These are phyloP conservation scores for Straminergon stramineum DNA, from an alignment of 225 moss, liverwort and hornwort species.

Conservation along the genomic window DNA sequence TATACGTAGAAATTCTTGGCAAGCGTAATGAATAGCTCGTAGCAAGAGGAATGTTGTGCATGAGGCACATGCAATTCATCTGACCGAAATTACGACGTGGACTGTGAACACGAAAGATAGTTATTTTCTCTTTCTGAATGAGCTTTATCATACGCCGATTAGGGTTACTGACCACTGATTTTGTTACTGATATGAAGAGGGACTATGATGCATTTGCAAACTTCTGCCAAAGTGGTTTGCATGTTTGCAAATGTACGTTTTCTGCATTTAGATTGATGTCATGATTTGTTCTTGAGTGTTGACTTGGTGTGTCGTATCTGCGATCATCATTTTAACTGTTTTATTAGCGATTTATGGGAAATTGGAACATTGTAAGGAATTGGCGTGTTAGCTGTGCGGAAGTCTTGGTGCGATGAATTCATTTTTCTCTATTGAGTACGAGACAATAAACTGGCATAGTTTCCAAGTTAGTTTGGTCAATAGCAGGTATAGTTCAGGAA, in stretches of 20 bases:
- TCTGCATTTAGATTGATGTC: neutral
- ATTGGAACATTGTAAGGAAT: neutral
- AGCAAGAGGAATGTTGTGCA: neutral
- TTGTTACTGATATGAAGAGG: neutral
- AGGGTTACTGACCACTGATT: neutral
- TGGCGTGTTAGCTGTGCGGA: neutral
- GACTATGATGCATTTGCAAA: neutral
- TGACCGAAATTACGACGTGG: neutral
- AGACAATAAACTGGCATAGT: neutral
- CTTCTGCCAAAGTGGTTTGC: neutral
- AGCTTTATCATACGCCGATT: neutral
- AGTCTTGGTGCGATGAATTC: neutral
- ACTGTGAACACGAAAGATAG: neutral
- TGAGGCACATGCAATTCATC: neutral
- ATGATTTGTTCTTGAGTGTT: neutral
- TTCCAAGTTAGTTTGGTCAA: neutral
- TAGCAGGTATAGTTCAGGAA: neutral
- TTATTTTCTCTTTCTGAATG: neutral
- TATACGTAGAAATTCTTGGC: neutral
- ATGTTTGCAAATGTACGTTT: neutral
- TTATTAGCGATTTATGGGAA: neutral
- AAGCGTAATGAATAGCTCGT: neutral
- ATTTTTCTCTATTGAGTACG: neutral
- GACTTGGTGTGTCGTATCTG: neutral
- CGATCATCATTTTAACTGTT: neutral